A percentile compares a stretch with the other conserved stretches of the same genome.
phyloP scores from a whole-genome alignment of 345 rosid species.

The Barbarea vulgaris region DNA sequence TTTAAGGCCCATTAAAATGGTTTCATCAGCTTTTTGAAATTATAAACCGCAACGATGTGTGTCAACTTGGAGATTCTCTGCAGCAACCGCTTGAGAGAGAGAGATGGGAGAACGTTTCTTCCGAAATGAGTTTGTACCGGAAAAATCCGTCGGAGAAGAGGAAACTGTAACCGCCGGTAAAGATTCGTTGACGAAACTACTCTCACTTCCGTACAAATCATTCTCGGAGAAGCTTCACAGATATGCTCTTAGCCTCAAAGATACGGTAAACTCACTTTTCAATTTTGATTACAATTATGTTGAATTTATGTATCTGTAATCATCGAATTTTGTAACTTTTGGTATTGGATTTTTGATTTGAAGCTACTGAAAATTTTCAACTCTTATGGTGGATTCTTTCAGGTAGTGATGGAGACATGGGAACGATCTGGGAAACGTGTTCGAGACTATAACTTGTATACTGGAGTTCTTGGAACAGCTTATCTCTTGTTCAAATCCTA shows the following conservation, averaged over 20 bases:
- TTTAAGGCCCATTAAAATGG: not conserved
- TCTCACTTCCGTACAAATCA: constrained; percentile 61
- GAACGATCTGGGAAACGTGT: constrained; percentile 48
- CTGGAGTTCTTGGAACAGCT: constrained; percentile 63
- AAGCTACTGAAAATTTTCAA: not conserved
- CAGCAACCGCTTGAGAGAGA: constrained; percentile 21
- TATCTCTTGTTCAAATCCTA: constrained; percentile 61
- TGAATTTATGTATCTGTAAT: not conserved
- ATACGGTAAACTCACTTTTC: constrained; percentile 50
- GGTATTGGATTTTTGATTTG: not conserved
- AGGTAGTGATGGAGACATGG: constrained; percentile 65
- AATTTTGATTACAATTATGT: too few species aligned
- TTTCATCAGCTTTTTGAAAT: not conserved
- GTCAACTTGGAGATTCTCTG: not conserved
- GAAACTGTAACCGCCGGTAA: constrained; percentile 24
- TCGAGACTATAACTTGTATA: constrained; percentile 52
- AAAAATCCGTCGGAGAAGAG: constrained; percentile 24
- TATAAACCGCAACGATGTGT: not conserved
- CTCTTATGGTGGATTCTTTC: not conserved
- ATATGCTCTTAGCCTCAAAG: constrained; percentile 74
- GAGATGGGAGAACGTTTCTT: constrained; percentile 72
- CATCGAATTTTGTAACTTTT: not conserved
- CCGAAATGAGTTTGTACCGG: constrained; percentile 55
- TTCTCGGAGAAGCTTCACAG: constrained; percentile 60
- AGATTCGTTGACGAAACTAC: constrained; percentile 51